These are phyloP conservation scores for Trichoderma simmonsii DNA, from an alignment of 2,329 filamentous ascomycete genomes.

Conservation along the genomic window DNA sequence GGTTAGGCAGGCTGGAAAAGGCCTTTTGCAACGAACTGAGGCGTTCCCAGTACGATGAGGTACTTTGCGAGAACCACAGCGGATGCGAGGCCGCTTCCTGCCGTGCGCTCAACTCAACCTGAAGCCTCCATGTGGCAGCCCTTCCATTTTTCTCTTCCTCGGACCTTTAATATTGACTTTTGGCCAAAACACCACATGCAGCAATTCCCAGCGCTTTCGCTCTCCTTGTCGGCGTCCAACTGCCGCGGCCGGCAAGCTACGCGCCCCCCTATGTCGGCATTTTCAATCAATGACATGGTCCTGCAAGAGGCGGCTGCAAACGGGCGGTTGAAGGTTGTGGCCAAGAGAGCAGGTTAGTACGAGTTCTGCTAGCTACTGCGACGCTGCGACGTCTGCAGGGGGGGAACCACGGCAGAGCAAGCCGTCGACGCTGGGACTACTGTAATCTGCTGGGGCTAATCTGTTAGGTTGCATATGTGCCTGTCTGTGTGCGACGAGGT, in stretches of 20 bases:
- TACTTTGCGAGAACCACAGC: not conserved
- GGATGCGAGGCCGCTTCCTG: not conserved
- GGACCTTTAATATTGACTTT: not conserved
- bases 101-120: not conserved
- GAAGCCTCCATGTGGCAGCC: not conserved
- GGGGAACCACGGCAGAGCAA: constrained; percentile 3
- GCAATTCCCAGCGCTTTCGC: not conserved
- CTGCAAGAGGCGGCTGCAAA: not conserved
- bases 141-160: not conserved
- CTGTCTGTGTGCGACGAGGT: not conserved
- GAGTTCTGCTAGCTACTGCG: not conserved
- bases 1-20: too few relatives aligned
- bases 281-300: not conserved
- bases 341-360: not conserved
- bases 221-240: not conserved
- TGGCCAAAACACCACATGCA: not conserved
- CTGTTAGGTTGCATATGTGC: not conserved
- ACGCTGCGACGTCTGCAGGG: constrained; percentile 3
- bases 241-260: not conserved
- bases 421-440: not conserved
- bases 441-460: not conserved
- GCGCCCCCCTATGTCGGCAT: not conserved
- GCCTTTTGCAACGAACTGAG: not conserved
- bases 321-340: not conserved
- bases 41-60: not conserved